phyloP scores from a whole-genome alignment of 805 yeast genomes.

The Grigorovia yakushimaensis region DNA sequence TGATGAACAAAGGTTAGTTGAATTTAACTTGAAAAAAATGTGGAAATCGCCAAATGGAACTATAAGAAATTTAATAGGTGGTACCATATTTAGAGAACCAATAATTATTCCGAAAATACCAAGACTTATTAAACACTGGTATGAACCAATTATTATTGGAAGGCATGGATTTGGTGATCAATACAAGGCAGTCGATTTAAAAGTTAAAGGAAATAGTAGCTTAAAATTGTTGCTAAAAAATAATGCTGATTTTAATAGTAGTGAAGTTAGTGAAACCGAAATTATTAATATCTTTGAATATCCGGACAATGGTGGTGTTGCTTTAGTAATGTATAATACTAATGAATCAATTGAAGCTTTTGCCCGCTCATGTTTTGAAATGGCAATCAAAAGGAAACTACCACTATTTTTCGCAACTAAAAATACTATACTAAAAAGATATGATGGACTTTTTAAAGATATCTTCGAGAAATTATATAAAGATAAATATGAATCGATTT shows the following conservation, averaged over 20 bases:
- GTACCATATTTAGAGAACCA: conserved; percentile 95
- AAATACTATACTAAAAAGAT: conserved; percentile 86
- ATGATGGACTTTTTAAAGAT: conserved; percentile 94
- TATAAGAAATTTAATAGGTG: conserved; percentile 88
- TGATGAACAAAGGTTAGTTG: conserved; percentile 89
- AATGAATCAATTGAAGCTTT: conserved; percentile 83
- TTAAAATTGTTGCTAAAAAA: conserved; percentile 58
- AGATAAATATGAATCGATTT: conserved; percentile 52
- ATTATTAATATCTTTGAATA: conserved; percentile 42
- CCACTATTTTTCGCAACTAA: conserved; percentile 85
- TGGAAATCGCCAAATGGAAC: conserved; percentile 98
- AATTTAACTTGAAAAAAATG: conserved; percentile 86
- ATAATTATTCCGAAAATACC: conserved; percentile 86
- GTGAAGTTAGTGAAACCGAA: too few relatives aligned
- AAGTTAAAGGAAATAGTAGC: conserved; percentile 56
- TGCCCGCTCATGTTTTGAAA: conserved; percentile 85
- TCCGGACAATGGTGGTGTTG: conserved; percentile 59
- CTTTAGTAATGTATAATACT: conserved; percentile 91
- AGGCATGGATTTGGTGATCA: conserved; percentile 98
- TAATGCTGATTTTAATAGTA: conserved; percentile 27
- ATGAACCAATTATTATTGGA: conserved; percentile 90
- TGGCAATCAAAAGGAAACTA: conserved; percentile 70
- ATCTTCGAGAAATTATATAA: conserved; percentile 78
- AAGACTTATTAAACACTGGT: conserved; percentile 84
- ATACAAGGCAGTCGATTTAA: conserved; percentile 83